Evolutionary conservation across 768 basidiomycete genomes (phyloP).

Genomic region (Sarcomyxa edulis): DNA sequence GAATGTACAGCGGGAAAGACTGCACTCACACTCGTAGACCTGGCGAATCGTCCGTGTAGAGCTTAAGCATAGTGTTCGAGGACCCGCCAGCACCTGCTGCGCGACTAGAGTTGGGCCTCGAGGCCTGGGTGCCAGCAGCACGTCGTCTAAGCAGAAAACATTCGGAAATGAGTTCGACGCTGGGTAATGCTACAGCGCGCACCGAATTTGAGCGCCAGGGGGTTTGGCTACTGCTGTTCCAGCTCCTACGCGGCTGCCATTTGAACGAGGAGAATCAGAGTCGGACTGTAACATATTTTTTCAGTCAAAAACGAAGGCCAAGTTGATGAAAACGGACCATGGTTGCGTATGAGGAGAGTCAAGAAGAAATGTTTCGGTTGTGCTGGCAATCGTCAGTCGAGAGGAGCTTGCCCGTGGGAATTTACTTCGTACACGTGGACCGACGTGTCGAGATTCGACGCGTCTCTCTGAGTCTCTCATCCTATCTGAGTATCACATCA

Average conservation of each 20-base stretch:
- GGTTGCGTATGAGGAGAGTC: no score
- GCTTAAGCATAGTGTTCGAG: constrained; percentile 96
- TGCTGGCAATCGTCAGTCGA: no score
- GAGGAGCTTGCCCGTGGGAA: no score
- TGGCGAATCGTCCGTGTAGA: constrained; percentile 98
- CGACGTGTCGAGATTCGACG: no score
- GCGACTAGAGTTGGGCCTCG: constrained; percentile 81
- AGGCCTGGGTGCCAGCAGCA: constrained; percentile 56
- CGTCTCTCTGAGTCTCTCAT: no score
- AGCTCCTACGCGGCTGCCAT: constrained; percentile 31
- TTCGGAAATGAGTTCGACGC: not conserved
- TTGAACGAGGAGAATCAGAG: constrained; percentile 60
- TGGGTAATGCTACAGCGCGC: constrained; percentile 15
- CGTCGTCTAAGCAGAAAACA: constrained; percentile 50
- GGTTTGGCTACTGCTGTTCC: constrained; percentile 59
- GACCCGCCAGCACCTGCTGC: constrained; percentile 95
- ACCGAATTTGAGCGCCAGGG: constrained; percentile 82
- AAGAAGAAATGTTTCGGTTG: no score
- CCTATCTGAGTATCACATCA: no score
- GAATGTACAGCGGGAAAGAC: constrained; percentile 1
- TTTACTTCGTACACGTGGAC: no score
- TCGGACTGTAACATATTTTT: constrained; percentile 60
- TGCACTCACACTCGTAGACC: constrained; percentile 90
- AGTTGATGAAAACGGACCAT: no score
- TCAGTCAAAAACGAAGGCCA: no score